These are phyloP conservation scores for Beauveria australis DNA, from an alignment of 2,329 filamentous ascomycete genomes.

Conservation along the genomic window DNA sequence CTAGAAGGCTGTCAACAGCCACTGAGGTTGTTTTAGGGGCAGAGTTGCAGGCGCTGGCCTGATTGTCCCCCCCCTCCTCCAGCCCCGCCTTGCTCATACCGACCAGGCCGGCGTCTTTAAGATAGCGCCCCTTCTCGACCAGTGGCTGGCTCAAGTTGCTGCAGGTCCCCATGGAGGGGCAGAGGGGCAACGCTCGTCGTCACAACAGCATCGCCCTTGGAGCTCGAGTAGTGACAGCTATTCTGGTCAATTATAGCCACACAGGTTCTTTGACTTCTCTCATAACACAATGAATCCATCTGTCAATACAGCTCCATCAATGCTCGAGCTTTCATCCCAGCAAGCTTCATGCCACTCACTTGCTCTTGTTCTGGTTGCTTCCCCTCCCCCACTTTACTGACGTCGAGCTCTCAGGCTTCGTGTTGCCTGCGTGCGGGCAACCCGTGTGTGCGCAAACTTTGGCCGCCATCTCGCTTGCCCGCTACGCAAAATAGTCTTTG, in stretches of 20 bases:
- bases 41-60: neutral
- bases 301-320: neutral
- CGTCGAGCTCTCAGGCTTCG: neutral
- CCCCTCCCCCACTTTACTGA: slow-evolving; percentile 10
- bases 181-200: neutral
- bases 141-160: neutral
- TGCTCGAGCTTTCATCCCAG: neutral
- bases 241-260: neutral
- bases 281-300: neutral
- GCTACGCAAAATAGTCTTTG: neutral
- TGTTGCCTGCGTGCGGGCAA: neutral
- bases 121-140: too few species aligned
- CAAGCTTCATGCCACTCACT: neutral
- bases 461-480: neutral
- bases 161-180: slow-evolving; percentile 4
- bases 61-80: neutral
- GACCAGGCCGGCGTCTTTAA: too few species aligned
- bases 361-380: slow-evolving; percentile 1
- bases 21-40: neutral
- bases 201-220: neutral
- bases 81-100: too few species aligned
- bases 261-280: neutral
- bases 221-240: neutral
- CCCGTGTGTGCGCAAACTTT: neutral
- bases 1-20: neutral